These are phyloP conservation scores for Pleurotus eryngii DNA, from an alignment of 768 basidiomycete genomes.

Conservation along the genomic window DNA sequence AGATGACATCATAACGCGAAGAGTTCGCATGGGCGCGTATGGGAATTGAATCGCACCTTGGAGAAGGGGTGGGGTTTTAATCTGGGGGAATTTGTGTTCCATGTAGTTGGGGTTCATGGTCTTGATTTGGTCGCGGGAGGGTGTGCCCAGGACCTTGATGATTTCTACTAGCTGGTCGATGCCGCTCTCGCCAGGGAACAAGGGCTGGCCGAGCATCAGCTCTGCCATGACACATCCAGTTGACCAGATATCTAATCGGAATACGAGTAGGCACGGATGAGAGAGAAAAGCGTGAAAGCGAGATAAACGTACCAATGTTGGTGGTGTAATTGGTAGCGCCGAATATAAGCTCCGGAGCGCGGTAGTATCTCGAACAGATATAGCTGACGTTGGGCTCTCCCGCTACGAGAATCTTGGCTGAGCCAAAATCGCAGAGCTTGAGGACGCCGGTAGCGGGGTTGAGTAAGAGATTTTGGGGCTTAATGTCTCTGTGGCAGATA, in stretches of 20 bases:
- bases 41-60: slow-evolving; percentile 56
- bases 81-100: slow-evolving; percentile 99
- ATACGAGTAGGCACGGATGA: background rate
- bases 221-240: slow-evolving; percentile 99
- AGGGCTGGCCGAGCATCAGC: slow-evolving; percentile 96
- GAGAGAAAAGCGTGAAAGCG: background rate
- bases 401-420: slow-evolving; percentile 95
- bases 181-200: slow-evolving; percentile 98
- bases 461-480: slow-evolving; percentile 96
- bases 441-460: slow-evolving; percentile 96
- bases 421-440: slow-evolving; percentile 98
- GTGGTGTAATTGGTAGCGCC: slow-evolving; percentile 99
- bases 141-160: slow-evolving; percentile 98
- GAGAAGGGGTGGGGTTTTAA: slow-evolving; percentile 98
- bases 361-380: slow-evolving; percentile 99
- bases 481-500: slow-evolving; percentile 99
- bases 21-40: background rate
- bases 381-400: slow-evolving; percentile 99
- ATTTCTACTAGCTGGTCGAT: slow-evolving; percentile 99
- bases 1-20: slow-evolving; percentile 5
- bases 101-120: slow-evolving; percentile 99
- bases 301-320: slow-evolving; percentile 77
- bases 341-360: slow-evolving; percentile 98
- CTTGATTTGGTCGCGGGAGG: slow-evolving; percentile 99
- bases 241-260: slow-evolving; percentile 88